Evolutionary conservation across 2,329 filamentous ascomycete genomes (phyloP).

Genomic region (Fusarium bulbicola): DNA sequence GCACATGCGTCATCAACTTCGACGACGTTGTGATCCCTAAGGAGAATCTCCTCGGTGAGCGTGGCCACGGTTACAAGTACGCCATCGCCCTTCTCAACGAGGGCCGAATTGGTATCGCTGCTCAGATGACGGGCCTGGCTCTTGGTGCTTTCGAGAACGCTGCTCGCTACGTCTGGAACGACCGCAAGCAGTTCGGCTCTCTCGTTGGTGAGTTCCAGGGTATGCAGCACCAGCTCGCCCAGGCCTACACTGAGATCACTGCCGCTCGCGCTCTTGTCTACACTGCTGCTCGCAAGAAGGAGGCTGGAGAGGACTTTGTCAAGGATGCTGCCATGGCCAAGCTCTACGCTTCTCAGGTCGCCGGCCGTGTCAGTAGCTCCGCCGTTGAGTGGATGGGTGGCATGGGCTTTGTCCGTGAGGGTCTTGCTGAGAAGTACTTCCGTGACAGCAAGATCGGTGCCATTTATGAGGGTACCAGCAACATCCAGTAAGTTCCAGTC

Average conservation of each 20-base stretch:
- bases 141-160: conserved; percentile 96
- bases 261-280: conserved; percentile 93
- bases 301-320: conserved; percentile 95
- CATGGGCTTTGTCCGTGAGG: conserved; percentile 98
- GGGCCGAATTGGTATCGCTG: conserved; percentile 95
- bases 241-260: conserved; percentile 92
- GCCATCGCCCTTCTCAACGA: conserved; percentile 95
- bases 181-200: conserved; percentile 95
- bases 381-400: conserved; percentile 99
- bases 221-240: conserved; percentile 98
- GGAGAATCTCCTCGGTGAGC: conserved; percentile 86
- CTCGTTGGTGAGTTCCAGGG: conserved; percentile 97
- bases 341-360: conserved; percentile 92
- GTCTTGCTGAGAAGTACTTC: conserved; percentile 97
- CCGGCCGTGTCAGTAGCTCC: conserved; percentile 82
- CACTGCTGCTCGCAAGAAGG: conserved; percentile 98
- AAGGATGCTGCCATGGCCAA: conserved; percentile 98
- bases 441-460: conserved; percentile 98
- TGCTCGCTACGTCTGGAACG: conserved; percentile 93
- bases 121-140: conserved; percentile 97
- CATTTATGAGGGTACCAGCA: conserved; percentile 93
- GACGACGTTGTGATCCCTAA: conserved; percentile 93
- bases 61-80: conserved; percentile 97
- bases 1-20: conserved; percentile 96
- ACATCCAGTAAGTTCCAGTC: conserved; percentile 66